Evolutionary conservation across 2,329 filamentous ascomycete genomes (phyloP).

Genomic region (Phialemonium atrogriseum): DNA sequence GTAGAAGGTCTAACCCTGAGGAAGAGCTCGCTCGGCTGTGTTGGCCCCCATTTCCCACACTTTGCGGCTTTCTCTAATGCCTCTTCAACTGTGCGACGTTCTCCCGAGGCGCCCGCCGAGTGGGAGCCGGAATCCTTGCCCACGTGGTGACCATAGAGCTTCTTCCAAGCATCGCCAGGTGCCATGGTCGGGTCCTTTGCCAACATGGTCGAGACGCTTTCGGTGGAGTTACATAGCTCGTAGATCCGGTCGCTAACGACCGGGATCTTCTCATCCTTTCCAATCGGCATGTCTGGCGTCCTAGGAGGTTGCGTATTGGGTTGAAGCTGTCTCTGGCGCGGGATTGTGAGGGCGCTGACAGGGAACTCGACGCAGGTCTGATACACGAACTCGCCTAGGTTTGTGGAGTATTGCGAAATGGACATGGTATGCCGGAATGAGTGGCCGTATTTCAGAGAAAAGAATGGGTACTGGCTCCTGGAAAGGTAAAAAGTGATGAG

Average conservation of each 20-base stretch:
- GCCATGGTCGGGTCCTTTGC: constrained; percentile 42
- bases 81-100: constrained; percentile 19
- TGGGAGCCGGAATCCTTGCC: constrained; percentile 13
- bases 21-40: constrained; percentile 59
- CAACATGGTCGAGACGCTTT: constrained; percentile 51
- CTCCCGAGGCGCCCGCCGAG: background rate
- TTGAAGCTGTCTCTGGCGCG: constrained; percentile 11
- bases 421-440: constrained; percentile 8
- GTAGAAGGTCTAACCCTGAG: constrained; percentile 35
- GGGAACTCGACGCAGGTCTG: constrained; percentile 22
- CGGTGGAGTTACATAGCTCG: constrained; percentile 39
- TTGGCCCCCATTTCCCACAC: constrained; percentile 61
- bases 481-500: no score
- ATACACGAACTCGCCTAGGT: constrained; percentile 11
- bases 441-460: no score
- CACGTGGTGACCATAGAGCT: constrained; percentile 36
- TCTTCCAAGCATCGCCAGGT: constrained; percentile 45
- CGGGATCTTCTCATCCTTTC: constrained; percentile 3
- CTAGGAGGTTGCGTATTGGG: no score
- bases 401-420: constrained; percentile 2
- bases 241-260: constrained; percentile 36
- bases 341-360: constrained; percentile 18
- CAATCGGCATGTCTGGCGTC: no score
- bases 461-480: no score
- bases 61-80: constrained; percentile 44